These are phyloP conservation scores for Paraconiothyrium brasiliense DNA, from an alignment of 2,329 filamentous ascomycete genomes.

Conservation along the genomic window DNA sequence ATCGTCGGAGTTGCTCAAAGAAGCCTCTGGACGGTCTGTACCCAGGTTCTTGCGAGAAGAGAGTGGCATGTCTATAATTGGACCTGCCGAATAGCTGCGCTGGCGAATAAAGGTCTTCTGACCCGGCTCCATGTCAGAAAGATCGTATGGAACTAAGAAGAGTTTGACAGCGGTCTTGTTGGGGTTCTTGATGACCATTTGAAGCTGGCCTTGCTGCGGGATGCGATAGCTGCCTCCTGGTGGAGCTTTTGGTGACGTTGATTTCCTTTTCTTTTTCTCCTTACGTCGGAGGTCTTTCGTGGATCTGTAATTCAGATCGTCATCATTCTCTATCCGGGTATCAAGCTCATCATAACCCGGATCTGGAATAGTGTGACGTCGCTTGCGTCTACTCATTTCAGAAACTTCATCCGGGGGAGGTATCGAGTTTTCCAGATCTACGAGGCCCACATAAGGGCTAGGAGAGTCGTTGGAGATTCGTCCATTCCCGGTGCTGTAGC, in stretches of 20 bases:
- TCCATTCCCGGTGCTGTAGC: constrained; percentile 77
- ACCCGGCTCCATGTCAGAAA: constrained; percentile 89
- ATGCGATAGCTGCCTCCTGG: constrained; percentile 93
- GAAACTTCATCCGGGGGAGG: constrained; percentile 58
- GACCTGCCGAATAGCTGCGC: constrained; percentile 88
- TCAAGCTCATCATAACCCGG: constrained; percentile 39
- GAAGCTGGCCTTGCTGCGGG: constrained; percentile 90
- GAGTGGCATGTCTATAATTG: constrained; percentile 77
- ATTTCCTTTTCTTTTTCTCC: constrained; percentile 68
- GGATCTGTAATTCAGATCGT: constrained; percentile 20
- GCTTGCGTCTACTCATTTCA: constrained; percentile 54
- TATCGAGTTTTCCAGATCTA: constrained; percentile 87
- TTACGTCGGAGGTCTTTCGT: constrained; percentile 54
- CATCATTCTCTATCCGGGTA: constrained; percentile 30
- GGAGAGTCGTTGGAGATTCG: constrained; percentile 81
- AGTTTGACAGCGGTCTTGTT: constrained; percentile 98
- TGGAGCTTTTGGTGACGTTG: constrained; percentile 69
- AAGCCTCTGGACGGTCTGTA: constrained; percentile 63
- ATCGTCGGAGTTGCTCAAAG: constrained; percentile 59
- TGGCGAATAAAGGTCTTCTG: constrained; percentile 97
- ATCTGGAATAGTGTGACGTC: constrained; percentile 40
- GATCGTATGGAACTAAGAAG: constrained; percentile 91
- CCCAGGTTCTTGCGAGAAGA: constrained; percentile 57
- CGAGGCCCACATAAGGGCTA: constrained; percentile 92
- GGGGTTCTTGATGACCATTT: constrained; percentile 97